Evolutionary conservation across 2,329 filamentous ascomycete species (phyloP).

Genomic region (Venturiaceae sp.): DNA sequence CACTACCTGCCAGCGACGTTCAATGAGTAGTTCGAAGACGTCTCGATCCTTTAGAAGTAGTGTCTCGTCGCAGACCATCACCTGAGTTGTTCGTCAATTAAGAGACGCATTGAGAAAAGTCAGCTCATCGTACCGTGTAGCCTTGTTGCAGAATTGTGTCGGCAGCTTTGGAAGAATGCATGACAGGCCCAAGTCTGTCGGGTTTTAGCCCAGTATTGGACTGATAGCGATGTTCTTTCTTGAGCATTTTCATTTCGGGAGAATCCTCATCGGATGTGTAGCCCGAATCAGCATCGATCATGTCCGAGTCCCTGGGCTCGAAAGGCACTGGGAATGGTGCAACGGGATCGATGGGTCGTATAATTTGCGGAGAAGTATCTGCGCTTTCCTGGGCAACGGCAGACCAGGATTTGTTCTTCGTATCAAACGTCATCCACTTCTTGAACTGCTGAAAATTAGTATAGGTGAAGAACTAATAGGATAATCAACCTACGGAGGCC

Average conservation of each 20-base stretch:
- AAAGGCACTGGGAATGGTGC: not conserved
- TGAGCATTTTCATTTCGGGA: not conserved
- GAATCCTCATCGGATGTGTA: not conserved
- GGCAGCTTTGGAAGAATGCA: not conserved
- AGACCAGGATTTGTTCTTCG: not conserved
- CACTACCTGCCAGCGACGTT: not conserved
- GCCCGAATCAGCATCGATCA: not conserved
- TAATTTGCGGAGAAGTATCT: not conserved
- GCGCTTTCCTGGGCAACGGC: not conserved
- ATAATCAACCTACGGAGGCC: not conserved
- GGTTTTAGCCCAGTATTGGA: too few species aligned
- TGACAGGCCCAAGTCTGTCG: not conserved
- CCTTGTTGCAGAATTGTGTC: not conserved
- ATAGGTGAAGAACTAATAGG: not conserved
- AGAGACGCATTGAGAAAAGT: not conserved
- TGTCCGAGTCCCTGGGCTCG: not conserved
- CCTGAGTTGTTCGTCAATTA: not conserved
- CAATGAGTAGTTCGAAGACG: not conserved
- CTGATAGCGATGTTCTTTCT: not conserved
- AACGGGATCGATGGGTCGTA: not conserved
- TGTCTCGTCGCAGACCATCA: not conserved
- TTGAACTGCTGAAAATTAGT: not conserved
- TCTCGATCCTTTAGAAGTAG: slow-evolving; percentile 4
- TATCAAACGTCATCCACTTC: not conserved
- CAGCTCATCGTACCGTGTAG: not conserved